Conservation (phyloP, 306 rosid species). For the Quercus variabilis region DNA sequence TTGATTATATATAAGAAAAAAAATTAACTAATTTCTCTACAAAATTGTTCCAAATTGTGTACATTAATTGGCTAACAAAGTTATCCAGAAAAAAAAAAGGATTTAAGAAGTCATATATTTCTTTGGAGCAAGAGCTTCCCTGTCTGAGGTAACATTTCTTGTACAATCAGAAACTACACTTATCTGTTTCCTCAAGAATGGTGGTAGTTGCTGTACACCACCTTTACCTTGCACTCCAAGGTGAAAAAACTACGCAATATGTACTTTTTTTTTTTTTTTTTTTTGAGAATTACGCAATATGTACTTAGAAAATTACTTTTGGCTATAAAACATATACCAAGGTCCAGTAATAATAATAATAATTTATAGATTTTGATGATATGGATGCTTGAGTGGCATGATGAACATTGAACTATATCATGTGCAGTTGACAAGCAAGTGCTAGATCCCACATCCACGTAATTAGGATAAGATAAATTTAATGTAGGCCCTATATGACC, state of each 20-base stretch:
- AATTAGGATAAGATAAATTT: background rate
- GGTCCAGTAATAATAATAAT: background rate
- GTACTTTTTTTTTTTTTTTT: background rate
- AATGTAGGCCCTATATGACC: no score
- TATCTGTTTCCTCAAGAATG: background rate
- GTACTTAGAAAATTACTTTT: background rate
- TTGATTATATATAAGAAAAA: background rate
- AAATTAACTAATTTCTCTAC: no score
- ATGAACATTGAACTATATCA: no score
- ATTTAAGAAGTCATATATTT: background rate
- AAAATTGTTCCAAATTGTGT: no score
- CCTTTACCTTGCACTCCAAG: background rate
- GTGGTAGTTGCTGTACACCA: background rate
- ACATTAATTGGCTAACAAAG: no score
- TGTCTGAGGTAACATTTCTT: no score
- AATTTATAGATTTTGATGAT: background rate
- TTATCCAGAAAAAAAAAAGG: background rate
- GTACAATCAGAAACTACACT: background rate
- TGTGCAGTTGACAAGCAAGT: no score
- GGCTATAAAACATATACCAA: background rate
- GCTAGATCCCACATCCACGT: background rate
- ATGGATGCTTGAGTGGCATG: background rate
- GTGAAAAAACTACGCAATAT: background rate
- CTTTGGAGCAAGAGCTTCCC: no score
- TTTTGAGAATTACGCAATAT: background rate